Evolutionary conservation across 331 rosid species (phyloP), one percentile per base, ranked within the genome.

Genomic region (Stylosanthes scabra): DNA sequence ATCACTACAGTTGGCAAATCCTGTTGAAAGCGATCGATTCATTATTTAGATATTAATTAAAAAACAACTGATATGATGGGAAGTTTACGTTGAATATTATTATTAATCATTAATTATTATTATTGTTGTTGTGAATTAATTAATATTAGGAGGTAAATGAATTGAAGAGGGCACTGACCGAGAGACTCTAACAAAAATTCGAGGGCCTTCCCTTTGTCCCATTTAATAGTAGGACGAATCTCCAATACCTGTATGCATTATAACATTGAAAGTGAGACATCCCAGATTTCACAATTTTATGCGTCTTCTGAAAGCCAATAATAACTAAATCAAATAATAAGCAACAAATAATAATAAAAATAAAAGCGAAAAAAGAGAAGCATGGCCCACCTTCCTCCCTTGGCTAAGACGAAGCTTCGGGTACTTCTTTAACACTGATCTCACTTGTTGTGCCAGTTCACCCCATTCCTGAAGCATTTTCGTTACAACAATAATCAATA

Each of bases 131-230:
- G 25, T 20, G 25, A n/a, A n/a, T n/a, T n/a, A 20, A 20, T 20
- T 20, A 20, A 20, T 20, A 20, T 20, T 20, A 20, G 25, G 25
- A 20, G 25, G 37, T 31, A 31, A 31, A n/a, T n/a, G n/a, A 31
- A 67, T n/a, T 42, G 25, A 20, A 60, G 29, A 20, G 13, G 20
- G 37, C 3, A 86, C 97, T 84, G 74, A 94, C 99, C 99, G 3
- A 95, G 97, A 72, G 97, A 86, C 78, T 88, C 91, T 71, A 95
- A 74, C 87, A 95, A 79, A 88, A 91, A 95, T 52, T 95, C 99
- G 46, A 95, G 82, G 11, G 99, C 99, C 67, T 91, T 88, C 47
- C 99, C 99, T 63, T 95, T 95, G 89, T 95, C 99, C 99, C 99
- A 95, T 87, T 91, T 91, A 84, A 95, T 90, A 16, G 93, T 72